Percentiles rank a stretch among this genome's conserved stretches.
phyloP scores from a whole-genome alignment of 139 green algal genomes.

The Tetratostichococcus sp. region DNA sequence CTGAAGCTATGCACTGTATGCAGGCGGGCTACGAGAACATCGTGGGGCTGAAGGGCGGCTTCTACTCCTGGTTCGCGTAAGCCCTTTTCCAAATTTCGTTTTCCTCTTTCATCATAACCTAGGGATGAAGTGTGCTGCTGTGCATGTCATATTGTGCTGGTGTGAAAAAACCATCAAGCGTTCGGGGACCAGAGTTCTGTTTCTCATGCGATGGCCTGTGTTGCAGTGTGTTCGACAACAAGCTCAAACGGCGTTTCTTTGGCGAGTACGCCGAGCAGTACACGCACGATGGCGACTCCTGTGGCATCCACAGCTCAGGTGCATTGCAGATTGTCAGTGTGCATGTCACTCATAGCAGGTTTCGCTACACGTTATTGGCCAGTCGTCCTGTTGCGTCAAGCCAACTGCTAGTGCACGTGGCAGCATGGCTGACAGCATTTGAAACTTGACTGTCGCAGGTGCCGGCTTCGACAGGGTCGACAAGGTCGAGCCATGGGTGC shows the following conservation, averaged over 20 bases:
- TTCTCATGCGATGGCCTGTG: too few relatives aligned
- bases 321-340: conserved; percentile 5
- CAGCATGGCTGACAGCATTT: too few relatives aligned
- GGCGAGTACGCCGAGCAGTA: conserved; percentile 55
- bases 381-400: too few relatives aligned
- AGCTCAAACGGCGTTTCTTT: conserved; percentile 15
- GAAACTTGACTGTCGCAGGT: conserved; percentile 1
- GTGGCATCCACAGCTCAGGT: conserved; percentile 63
- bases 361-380: too few relatives aligned
- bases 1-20: too few relatives aligned
- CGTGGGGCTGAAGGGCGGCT: conserved; percentile 69
- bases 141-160: too few relatives aligned
- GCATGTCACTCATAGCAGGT: too few relatives aligned
- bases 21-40: conserved; percentile 70
- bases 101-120: too few relatives aligned
- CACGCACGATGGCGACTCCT: conserved; percentile 44
- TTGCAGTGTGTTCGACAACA: conserved; percentile 35
- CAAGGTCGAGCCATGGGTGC: conserved; percentile 7
- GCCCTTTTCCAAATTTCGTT: too few relatives aligned
- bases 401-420: too few relatives aligned
- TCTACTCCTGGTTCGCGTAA: conserved; percentile 66
- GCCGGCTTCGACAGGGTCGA: conserved; percentile 25
- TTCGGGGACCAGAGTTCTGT: too few relatives aligned
- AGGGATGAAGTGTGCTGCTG: conserved; percentile 2
- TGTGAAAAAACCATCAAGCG: neutral